Conservation (phyloP, 768 basidiomycete species). For the Peribolospora kevripleyi region DNA sequence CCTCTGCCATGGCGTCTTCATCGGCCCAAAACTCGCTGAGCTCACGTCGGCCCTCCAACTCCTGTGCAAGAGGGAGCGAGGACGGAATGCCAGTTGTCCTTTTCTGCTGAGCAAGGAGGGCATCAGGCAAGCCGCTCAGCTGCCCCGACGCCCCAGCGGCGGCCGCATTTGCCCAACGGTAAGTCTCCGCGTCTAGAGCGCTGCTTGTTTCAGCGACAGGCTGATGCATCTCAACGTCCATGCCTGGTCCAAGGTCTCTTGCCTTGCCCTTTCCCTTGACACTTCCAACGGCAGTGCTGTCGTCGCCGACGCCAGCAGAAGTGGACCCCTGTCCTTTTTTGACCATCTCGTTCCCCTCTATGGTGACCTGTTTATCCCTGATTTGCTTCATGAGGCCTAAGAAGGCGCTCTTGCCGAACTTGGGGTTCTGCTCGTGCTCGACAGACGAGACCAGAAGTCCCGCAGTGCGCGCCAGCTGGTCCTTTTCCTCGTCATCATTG, state of each 20-base stretch:
- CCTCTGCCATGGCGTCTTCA: slow-evolving; percentile 8
- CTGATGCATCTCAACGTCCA: background rate
- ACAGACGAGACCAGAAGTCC: too few species aligned
- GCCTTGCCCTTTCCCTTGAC: slow-evolving; percentile 8
- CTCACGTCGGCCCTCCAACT: background rate
- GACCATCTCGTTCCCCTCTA: slow-evolving; percentile 58
- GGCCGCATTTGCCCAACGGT: slow-evolving; percentile 14
- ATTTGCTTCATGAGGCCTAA: slow-evolving; percentile 65
- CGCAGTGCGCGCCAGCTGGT: too few species aligned
- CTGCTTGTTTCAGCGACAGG: background rate
- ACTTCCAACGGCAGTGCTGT: slow-evolving; percentile 20
- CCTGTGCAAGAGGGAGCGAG: background rate
- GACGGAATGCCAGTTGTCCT: background rate
- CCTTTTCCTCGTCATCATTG: too few species aligned
- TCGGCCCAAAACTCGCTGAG: slow-evolving; percentile 13
- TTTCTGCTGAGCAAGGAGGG: background rate
- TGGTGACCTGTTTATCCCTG: slow-evolving; percentile 48
- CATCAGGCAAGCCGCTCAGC: background rate
- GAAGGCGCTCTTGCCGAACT: slow-evolving; percentile 65
- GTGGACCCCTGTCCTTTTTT: background rate
- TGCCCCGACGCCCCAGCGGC: slow-evolving; percentile 4
- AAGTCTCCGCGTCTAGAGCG: slow-evolving; percentile 1
- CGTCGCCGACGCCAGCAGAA: background rate
- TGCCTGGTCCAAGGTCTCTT: slow-evolving; percentile 1
- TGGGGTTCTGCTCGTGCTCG: slow-evolving; percentile 47